phyloP scores from a whole-genome alignment of 495 filamentous ascomycete species.

The Gamarada debralockiae region DNA sequence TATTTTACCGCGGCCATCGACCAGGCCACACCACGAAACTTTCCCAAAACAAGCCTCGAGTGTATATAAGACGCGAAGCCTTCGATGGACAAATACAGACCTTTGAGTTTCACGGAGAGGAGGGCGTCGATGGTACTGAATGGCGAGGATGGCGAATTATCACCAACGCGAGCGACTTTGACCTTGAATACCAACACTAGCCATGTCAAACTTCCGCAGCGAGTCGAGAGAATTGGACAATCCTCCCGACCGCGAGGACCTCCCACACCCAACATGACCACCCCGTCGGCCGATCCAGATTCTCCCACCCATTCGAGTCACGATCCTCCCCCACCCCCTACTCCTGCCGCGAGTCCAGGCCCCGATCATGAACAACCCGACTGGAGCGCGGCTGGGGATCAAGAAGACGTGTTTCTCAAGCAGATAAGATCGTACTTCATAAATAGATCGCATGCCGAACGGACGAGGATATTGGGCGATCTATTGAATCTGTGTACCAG shows the following conservation, averaged over 20 bases:
- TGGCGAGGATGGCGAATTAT: constrained; percentile 22
- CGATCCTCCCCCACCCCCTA: constrained; percentile 46
- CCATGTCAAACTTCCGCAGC: constrained; percentile 14
- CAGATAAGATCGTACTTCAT: constrained; percentile 47
- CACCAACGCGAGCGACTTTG: constrained; percentile 21
- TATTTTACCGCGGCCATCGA: background rate
- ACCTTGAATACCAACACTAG: constrained; percentile 23
- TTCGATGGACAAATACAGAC: constrained; percentile 23
- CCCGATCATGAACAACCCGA: constrained; percentile 46
- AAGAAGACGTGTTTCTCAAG: constrained; percentile 48
- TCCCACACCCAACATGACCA: constrained; percentile 54
- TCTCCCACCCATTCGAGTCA: constrained; percentile 29
- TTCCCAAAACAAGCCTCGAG: background rate
- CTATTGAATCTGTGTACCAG: constrained; percentile 89
- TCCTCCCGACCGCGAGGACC: constrained; percentile 42
- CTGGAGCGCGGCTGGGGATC: constrained; percentile 48
- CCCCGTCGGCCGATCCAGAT: constrained; percentile 51
- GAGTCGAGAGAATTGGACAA: constrained; percentile 46
- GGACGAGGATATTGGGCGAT: constrained; percentile 68
- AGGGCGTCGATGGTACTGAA: constrained; percentile 23
- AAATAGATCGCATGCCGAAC: constrained; percentile 43
- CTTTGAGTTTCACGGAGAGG: constrained; percentile 25
- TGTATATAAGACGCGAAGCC: too few species aligned
- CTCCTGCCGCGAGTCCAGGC: constrained; percentile 52
- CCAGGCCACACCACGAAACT: background rate